Evolutionary conservation across 2,329 filamentous ascomycete species (phyloP), one percentile per base, ranked within the genome.

Genomic region (Xylaria sp.): DNA sequence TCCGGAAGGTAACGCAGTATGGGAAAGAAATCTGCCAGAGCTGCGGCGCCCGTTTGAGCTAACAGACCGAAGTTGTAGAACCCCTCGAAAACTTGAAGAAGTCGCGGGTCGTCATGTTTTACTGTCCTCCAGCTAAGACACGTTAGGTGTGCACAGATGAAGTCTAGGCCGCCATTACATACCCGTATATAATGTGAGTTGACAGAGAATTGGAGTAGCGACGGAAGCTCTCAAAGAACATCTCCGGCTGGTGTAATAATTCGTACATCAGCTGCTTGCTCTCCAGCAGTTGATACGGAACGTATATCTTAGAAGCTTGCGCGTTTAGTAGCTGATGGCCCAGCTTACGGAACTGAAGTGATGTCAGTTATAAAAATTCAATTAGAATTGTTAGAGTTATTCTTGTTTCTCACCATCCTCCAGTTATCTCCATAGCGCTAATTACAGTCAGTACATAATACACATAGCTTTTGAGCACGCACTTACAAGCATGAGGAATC

Each of bases 131-230:
- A 55, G 4, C 53, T 55, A 37, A 11, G 11, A 3, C 7, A 25
- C 13, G 41, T 55, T 13, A 55, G 43, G n/a, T 37, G 17, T 4
- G 25, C 17, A 4, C 15, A 5, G 2, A 17, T 21, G 1, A 17
- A 15, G 21, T 10, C 15, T 1, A n/a, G 1, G 15, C 15, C 6
- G n/a, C 23, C 1, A 11, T 9, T 31, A 48, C 54, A 11, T 23
- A 43, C 44, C 54, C 54, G 44, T 57, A 57, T 38, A 57, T 57
- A 3, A 57, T 57, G n/a, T 57, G 33, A 23, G 44, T 57, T 31
- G 54, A 51, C 3, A 57, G 19, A 10, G 54, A 57, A 11, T 57
- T 57, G 6, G 43, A 49, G 27, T 57, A 57, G n/a, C 54, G 54
- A 25, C 54, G 54, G 6, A 51, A 57, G n/a, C 54, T 57, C 10